These are phyloP conservation scores for Ogataea minuta DNA, from an alignment of 805 yeast genomes.

Conservation along the genomic window DNA sequence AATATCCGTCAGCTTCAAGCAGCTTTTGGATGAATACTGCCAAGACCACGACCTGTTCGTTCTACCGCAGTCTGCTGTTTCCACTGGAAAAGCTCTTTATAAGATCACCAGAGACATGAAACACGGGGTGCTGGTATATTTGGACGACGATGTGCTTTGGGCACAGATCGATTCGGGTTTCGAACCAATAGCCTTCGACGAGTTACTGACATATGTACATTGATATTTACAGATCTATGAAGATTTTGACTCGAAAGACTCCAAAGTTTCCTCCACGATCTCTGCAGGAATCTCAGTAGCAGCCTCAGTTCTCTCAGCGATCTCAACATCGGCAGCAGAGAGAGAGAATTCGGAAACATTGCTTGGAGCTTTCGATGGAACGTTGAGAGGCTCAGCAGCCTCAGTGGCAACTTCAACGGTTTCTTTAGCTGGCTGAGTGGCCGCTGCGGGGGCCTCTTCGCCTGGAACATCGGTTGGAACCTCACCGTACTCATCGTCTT, in stretches of 20 bases:
- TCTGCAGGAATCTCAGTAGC: constrained; percentile 13
- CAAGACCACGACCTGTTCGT: constrained; percentile 45
- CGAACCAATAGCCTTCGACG: constrained; percentile 43
- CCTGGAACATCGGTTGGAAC: constrained; percentile 25
- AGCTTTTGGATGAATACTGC: constrained; percentile 65
- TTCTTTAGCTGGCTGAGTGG: constrained; percentile 19
- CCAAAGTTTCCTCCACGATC: constrained; percentile 10
- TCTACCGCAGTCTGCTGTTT: constrained; percentile 30
- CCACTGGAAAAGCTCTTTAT: constrained; percentile 44
- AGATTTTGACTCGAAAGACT: constrained; percentile 1
- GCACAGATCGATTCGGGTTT: constrained; percentile 29
- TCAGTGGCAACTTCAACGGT: constrained; percentile 14
- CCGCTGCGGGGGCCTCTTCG: constrained; percentile 14
- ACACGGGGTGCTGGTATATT: constrained; percentile 41
- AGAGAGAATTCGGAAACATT: no score
- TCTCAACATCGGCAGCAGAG: constrained; percentile 2
- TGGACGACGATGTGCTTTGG: constrained; percentile 65
- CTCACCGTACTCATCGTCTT: constrained; percentile 54
- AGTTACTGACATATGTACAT: constrained; percentile 19
- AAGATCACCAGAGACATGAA: constrained; percentile 38
- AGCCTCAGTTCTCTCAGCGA: constrained; percentile 15
- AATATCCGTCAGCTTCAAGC: constrained; percentile 51
- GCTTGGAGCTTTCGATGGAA: background rate
- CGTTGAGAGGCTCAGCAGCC: background rate
- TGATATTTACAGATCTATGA: constrained; percentile 10